phyloP scores from a whole-genome alignment of 805 yeast genomes.

The Cyberlindnera maclurae region DNA sequence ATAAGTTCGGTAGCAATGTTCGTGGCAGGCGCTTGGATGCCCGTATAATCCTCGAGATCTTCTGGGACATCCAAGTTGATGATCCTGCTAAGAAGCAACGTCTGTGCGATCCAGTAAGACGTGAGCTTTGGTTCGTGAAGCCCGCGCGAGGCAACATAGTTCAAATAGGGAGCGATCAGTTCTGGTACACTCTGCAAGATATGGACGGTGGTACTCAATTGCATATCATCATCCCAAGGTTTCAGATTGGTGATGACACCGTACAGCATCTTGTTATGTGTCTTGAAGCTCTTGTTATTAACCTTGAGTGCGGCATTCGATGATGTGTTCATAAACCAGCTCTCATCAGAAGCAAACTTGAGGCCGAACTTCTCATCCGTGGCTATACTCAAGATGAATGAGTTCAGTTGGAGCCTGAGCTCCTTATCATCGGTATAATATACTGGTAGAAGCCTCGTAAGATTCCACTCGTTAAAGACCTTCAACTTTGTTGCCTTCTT shows the following conservation, averaged over 20 bases:
- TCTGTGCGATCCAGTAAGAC: slow-evolving; percentile 77
- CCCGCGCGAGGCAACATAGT: slow-evolving; percentile 54
- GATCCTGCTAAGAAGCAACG: slow-evolving; percentile 52
- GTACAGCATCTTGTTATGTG: slow-evolving; percentile 63
- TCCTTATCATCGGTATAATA: slow-evolving; percentile 33
- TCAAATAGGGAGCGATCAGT: slow-evolving; percentile 62
- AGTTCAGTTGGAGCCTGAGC: slow-evolving; percentile 33
- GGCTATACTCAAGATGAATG: slow-evolving; percentile 42
- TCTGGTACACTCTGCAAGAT: slow-evolving; percentile 57
- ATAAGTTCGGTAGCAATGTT: slow-evolving; percentile 44
- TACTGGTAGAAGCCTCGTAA: slow-evolving; percentile 50
- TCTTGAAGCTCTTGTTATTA: slow-evolving; percentile 45
- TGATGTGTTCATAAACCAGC: slow-evolving; percentile 38
- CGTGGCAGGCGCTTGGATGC: slow-evolving; percentile 26
- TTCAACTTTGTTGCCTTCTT: slow-evolving; percentile 65
- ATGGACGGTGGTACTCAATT: slow-evolving; percentile 44
- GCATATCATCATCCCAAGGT: slow-evolving; percentile 73
- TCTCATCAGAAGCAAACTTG: slow-evolving; percentile 37
- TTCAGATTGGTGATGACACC: slow-evolving; percentile 57
- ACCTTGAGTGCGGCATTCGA: slow-evolving; percentile 29
- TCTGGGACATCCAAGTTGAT: slow-evolving; percentile 51
- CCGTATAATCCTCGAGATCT: slow-evolving; percentile 24
- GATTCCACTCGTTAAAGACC: slow-evolving; percentile 70
- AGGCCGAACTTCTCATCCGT: slow-evolving; percentile 45
- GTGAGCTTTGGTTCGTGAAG: slow-evolving; percentile 73